Evolutionary conservation across 1,284 basidiomycete genomes (phyloP), one percentile per base, ranked within the genome.

Genomic region (Athelia sp.): DNA sequence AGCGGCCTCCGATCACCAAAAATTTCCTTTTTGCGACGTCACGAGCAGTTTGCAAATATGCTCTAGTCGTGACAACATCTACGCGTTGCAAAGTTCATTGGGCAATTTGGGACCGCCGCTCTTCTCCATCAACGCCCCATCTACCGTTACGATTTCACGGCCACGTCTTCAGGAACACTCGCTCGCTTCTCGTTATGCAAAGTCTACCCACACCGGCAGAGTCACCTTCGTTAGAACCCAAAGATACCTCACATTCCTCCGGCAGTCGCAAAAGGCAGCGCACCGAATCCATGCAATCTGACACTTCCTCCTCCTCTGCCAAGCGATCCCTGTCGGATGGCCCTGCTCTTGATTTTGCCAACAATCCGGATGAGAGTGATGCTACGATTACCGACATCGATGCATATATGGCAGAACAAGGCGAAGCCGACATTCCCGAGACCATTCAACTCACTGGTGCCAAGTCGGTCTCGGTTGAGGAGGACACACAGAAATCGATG

Each of bases 331-430:
- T 76, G 49, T 85, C 85, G 29, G 80, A 84, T 59, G 78, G 73
- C 44, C 75, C 75, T 48, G 61, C 71, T 47, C 74, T 77, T 48
- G 63, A 63, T 21, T 58, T 62, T 17, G 50, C 63, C 51, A 70
- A 70, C 53, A 58, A 73, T 60, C 72, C 48, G 67, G 70, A 51
- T 59, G 70, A 49, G 55, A 68, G 55, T 71, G 74, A 65, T 55
- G 63, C 45, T 61, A 65, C 61, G 60, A 69, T 23, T 15, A 46
- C 45, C 52, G 80, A 79, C 48, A 81, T 85, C 62, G 85, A 89
- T 67, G 66, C 80, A 17, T 87, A 88, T 65, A 89, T 90, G 85
- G 73, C 73, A 32, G 75, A 78, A 21, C 86, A 87, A 61, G 82
- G 75, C 38, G 78, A 80, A 51, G 67, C 64, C 10, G 60, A 70